These are phyloP conservation scores for Dactylellina drechsleri DNA, from an alignment of 2,329 filamentous ascomycete genomes.

Conservation along the genomic window DNA sequence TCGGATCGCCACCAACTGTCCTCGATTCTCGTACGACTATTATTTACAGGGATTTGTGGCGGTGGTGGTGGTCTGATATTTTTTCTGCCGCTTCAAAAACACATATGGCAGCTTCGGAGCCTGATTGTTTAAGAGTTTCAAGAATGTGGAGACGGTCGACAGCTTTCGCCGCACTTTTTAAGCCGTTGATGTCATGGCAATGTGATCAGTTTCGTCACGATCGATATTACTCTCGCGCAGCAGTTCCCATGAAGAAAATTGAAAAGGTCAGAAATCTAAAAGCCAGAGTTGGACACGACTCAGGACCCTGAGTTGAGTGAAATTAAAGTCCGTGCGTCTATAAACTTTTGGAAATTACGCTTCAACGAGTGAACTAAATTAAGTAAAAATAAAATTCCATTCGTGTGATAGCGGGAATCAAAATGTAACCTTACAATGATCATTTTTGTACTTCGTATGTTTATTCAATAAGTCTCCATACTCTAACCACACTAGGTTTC, in stretches of 20 bases:
- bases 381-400: background rate
- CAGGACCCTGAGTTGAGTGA: background rate
- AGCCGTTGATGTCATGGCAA: constrained; percentile 50
- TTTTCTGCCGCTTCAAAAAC: background rate
- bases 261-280: too few species aligned
- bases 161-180: constrained; percentile 28
- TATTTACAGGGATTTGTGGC: background rate
- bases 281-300: background rate
- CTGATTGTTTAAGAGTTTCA: constrained; percentile 46
- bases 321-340: constrained; percentile 15
- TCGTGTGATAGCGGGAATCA: background rate
- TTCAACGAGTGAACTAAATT: background rate
- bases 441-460: background rate
- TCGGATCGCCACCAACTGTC: too few species aligned
- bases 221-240: background rate
- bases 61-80: constrained; percentile 15
- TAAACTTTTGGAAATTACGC: background rate
- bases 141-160: constrained; percentile 25
- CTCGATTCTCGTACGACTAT: too few species aligned
- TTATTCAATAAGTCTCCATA: constrained; percentile 10
- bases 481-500: constrained; percentile 22
- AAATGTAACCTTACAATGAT: constrained; percentile 16
- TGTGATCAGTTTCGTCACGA: background rate
- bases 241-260: too few species aligned
- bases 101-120: background rate